Percentiles rank a stretch among this genome's conserved stretches.
Evolutionary conservation across 2,329 filamentous ascomycete species (phyloP).

Genomic region (Colletotrichum spinosum): DNA sequence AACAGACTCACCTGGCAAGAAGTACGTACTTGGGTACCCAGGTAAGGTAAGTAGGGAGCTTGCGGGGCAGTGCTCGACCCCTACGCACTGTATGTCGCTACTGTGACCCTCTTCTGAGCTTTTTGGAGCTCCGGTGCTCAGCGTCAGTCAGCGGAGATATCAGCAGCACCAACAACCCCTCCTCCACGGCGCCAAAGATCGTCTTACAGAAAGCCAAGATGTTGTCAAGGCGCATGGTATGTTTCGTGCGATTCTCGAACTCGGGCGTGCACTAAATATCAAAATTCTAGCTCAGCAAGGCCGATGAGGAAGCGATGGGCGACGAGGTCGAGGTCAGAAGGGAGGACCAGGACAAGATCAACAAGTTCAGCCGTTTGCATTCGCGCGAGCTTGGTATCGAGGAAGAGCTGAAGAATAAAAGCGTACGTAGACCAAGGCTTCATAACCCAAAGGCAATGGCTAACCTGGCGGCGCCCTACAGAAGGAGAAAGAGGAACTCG

Average conservation of each 20-base stretch:
- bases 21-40: no score
- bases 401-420: slow-evolving; percentile 83
- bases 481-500: slow-evolving; percentile 99
- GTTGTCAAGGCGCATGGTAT: slow-evolving; percentile 72
- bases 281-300: slow-evolving; percentile 81
- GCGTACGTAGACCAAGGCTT: slow-evolving; percentile 65
- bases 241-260: slow-evolving; percentile 20
- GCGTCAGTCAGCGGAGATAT: background rate
- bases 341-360: slow-evolving; percentile 99
- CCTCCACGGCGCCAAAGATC: slow-evolving; percentile 7
- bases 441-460: background rate
- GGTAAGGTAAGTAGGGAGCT: no score
- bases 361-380: slow-evolving; percentile 94
- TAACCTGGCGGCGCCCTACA: slow-evolving; percentile 51
- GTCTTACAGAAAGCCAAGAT: slow-evolving; percentile 43
- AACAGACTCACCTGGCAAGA: slow-evolving; percentile 20
- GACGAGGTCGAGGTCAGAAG: slow-evolving; percentile 94
- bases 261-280: background rate
- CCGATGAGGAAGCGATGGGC: slow-evolving; percentile 83
- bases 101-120: slow-evolving; percentile 37
- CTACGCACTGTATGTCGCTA: slow-evolving; percentile 8
- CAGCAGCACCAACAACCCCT: slow-evolving; percentile 11
- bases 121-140: slow-evolving; percentile 28
- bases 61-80: slow-evolving; percentile 11
- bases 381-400: slow-evolving; percentile 84